A percentile compares a stretch with the other conserved stretches of the same genome.
Evolutionary conservation across 2,329 filamentous ascomycete species (phyloP).

Genomic region (Neofusicoccum cordaticola): DNA sequence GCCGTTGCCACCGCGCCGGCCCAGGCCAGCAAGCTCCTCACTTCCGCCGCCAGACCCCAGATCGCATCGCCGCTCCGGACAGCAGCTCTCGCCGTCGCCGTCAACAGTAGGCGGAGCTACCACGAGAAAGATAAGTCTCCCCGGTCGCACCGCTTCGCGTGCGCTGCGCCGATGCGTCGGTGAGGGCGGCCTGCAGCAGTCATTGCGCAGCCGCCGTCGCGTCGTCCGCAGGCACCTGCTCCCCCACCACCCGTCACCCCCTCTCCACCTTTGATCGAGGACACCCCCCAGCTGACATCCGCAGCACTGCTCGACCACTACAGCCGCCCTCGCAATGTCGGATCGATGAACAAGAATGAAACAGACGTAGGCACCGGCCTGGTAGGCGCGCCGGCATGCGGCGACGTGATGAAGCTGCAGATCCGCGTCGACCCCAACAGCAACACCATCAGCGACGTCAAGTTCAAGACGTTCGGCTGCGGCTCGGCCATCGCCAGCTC

Average conservation of each 20-base stretch:
- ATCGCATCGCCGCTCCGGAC: constrained; percentile 46
- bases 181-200: neutral
- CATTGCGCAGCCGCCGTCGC: neutral
- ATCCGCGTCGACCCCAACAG: constrained; percentile 86
- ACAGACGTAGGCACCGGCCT: constrained; percentile 84
- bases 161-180: neutral
- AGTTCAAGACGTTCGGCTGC: constrained; percentile 98
- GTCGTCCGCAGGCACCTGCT: neutral
- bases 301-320: constrained; percentile 73
- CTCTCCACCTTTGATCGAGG: neutral
- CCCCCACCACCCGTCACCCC: neutral
- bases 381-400: constrained; percentile 84
- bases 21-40: constrained; percentile 50
- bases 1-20: constrained; percentile 53
- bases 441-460: constrained; percentile 88
- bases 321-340: constrained; percentile 74
- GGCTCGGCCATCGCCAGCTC: constrained; percentile 92
- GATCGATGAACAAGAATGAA: constrained; percentile 75
- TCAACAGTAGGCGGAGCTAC: constrained; percentile 50
- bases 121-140: constrained; percentile 63
- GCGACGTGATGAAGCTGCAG: constrained; percentile 92
- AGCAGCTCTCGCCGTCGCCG: constrained; percentile 40
- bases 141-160: neutral
- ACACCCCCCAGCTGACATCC: constrained; percentile 38
- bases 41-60: constrained; percentile 49